A percentile compares a stretch with the other conserved stretches of the same genome.
Evolutionary conservation across 1,284 basidiomycete genomes (phyloP).

Genomic region (Rhodofomes roseus): DNA sequence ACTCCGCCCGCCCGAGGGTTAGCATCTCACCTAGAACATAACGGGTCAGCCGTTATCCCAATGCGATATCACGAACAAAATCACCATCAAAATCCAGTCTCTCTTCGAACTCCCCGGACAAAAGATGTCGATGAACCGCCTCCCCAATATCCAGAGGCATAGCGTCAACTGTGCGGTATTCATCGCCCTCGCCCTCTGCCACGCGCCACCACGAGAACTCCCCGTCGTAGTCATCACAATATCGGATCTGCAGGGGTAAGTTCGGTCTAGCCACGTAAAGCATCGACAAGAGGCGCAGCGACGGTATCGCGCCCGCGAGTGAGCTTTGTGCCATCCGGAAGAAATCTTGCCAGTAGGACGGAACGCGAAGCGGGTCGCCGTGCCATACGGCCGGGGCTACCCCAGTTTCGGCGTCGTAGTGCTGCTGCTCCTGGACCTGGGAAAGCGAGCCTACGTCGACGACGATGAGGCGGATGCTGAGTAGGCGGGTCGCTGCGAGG

Average conservation of each 20-base stretch:
- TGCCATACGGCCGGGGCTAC: neutral
- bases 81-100: neutral
- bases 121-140: neutral
- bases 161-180: neutral
- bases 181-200: neutral
- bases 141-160: neutral
- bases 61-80: no score
- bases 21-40: no score
- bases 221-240: neutral
- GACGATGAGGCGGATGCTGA: neutral
- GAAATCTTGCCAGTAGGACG: neutral
- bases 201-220: neutral
- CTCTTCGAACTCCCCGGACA: neutral
- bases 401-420: no score
- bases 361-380: neutral
- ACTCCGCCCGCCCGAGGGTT: no score
- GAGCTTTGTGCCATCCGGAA: neutral
- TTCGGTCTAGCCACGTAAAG: neutral
- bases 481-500: neutral
- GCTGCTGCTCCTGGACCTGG: no score
- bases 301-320: neutral
- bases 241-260: neutral
- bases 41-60: no score
- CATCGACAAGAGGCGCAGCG: neutral
- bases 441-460: neutral